Evolutionary conservation across 305 asterid species (phyloP).

Genomic region (Fraxinus xanthoxyloides): DNA sequence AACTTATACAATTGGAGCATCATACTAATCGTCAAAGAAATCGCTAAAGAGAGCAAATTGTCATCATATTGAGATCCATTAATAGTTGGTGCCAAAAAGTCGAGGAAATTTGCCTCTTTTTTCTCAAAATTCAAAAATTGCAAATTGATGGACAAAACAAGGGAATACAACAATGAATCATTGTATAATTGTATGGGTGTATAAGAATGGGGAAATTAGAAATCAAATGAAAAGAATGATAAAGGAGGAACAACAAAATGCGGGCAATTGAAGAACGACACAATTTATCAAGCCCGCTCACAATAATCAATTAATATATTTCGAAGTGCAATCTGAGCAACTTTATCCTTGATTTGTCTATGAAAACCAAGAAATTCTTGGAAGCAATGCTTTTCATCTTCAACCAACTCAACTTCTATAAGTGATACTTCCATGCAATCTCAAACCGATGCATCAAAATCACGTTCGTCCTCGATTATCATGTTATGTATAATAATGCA

Average conservation of each 20-base stretch:
- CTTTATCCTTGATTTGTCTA: not conserved
- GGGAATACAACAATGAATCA: not conserved
- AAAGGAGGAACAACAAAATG: conserved; percentile 69
- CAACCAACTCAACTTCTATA: not conserved
- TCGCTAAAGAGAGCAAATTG: conserved; percentile 35
- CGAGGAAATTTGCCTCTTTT: not conserved
- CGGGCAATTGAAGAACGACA: conserved; percentile 78
- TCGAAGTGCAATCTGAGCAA: not conserved
- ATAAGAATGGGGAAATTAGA: conserved; percentile 72
- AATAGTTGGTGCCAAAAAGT: conserved; percentile 2
- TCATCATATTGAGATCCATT: conserved; percentile 57
- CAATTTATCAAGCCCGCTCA: conserved; percentile 73
- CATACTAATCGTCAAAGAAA: conserved; percentile 49
- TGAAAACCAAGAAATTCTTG: not conserved
- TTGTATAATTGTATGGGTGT: conserved; percentile 46
- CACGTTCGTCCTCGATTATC: not conserved
- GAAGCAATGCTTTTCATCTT: not conserved
- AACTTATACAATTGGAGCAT: not conserved
- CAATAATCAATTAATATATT: conserved; percentile 24
- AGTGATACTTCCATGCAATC: not conserved
- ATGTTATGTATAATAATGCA: too few relatives aligned
- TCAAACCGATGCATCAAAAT: not conserved
- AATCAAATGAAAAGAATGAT: conserved; percentile 57
- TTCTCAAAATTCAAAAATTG: not conserved
- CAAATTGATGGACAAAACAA: conserved; percentile 13